Base-by-base conservation (phyloP, 2,329 filamentous ascomycete species). In the Colletotrichum godetiae region DNA sequence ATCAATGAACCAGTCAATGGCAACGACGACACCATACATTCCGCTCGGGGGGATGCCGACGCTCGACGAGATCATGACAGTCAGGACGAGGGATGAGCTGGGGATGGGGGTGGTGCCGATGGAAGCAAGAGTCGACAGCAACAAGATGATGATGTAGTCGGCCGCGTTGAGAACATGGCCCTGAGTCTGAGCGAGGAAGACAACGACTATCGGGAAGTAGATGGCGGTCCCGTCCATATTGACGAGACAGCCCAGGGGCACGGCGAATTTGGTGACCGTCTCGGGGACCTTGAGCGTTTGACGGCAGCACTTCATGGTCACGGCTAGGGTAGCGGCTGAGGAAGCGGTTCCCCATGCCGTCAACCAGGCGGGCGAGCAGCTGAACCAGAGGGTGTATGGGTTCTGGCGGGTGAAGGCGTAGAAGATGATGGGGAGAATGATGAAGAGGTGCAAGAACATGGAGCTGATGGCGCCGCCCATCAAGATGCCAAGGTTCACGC, bases 151-250 rank as follows among this genome's bases (percentile, higher is more conserved):
- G 76, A 86, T 82, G 78, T 89, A 89, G 75, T 89, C 81, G 7
- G 80, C 81, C 0, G 82, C 80, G 29, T 79, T 79, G 15, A 89
- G 81, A 0, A 76, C 78, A 24, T 84, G 83, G 68, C 85, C 86
- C 75, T 89, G 87, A 0, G 87, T 89, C 15, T 82, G 80, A 52
- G 87, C 87, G 33, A 89, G 78, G 80, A 89, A 89, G 24, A 87
- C 85, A 19, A 89, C 86, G 61, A 86, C 86, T 11, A 87, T 83
- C 3, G 88, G 88, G 75, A 89, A 88, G 78, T 89, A 89, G 67
- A 89, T 89, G 46, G 87, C 87, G 2, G 87, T 89, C n/a, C 83
- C 86, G 68, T 88, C 86, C 86, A 88, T 88, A 78, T 88, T 87
- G 56, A 88, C 83, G 58, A 88, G 73, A 46, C 83, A 86, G 4